Percentiles rank a stretch among this genome's conserved stretches.
Conservation (phyloP, 163 green algal species). For the Scenedesmus sp. region DNA sequence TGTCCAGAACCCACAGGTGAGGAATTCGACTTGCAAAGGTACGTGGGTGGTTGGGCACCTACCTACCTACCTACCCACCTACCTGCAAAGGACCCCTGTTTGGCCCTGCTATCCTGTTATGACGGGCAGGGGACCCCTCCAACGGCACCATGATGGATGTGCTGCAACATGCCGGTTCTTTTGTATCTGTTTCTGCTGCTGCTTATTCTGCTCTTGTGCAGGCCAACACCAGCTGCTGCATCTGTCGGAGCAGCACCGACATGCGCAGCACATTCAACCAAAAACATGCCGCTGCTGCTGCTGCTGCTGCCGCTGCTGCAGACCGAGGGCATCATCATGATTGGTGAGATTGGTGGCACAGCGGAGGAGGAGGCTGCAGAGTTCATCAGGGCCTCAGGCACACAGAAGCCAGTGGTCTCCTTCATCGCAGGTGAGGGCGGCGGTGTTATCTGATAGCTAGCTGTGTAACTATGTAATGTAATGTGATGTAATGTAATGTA, state of each 20-base stretch:
- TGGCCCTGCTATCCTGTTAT: no score
- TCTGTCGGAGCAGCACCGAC: no score
- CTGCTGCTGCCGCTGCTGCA: conserved; percentile 51
- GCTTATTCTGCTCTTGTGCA: neutral
- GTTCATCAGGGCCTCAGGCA: conserved; percentile 91
- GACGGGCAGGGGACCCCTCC: no score
- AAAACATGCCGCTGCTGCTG: neutral
- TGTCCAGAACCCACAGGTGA: conserved; percentile 91
- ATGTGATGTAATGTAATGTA: neutral
- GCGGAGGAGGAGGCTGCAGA: conserved; percentile 99
- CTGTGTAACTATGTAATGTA: neutral
- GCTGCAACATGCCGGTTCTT: neutral
- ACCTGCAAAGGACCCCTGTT: no score
- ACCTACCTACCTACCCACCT: no score
- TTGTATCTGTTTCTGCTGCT: neutral
- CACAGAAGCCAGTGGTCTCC: conserved; percentile 96
- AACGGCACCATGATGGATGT: neutral
- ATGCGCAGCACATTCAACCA: neutral
- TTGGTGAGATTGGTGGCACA: conserved; percentile 95
- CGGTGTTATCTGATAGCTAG: neutral
- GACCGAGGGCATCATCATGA: conserved; percentile 99
- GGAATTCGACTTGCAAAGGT: no score
- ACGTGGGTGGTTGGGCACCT: no score
- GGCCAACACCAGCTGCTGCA: neutral
- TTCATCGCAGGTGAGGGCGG: conserved; percentile 94